Evolutionary conservation across 164 flowering plant species (phyloP).

Genomic region (Magnolia kwangsiensis): DNA sequence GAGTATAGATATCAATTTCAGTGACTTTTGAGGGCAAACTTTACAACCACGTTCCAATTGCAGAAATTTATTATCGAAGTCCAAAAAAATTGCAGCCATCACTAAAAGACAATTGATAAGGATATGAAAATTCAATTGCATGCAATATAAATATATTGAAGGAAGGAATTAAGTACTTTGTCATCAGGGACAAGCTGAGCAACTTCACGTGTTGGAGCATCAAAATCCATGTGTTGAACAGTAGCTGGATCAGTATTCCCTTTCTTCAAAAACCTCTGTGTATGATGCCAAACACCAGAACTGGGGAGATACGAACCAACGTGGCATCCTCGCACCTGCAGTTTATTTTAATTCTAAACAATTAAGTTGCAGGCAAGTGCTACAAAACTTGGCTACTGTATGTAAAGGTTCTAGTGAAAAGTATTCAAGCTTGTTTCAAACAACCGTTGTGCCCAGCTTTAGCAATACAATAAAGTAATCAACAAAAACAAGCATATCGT

Average conservation of each 20-base stretch:
- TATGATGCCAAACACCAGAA: constrained; percentile 92
- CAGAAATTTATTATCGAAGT: not conserved
- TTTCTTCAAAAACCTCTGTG: constrained; percentile 77
- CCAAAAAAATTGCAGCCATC: not conserved
- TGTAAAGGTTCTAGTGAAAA: not conserved
- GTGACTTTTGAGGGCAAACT: no score
- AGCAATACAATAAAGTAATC: not conserved
- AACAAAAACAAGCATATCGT: not conserved
- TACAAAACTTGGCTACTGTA: not conserved
- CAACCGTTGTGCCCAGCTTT: not conserved
- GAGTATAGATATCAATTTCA: not conserved
- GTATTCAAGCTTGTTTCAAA: not conserved
- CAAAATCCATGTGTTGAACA: constrained; percentile 92
- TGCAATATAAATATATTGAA: not conserved
- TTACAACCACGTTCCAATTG: not conserved
- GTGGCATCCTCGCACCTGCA: constrained; percentile 86
- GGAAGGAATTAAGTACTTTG: constrained; percentile 44
- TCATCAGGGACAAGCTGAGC: constrained; percentile 80
- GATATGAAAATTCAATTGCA: not conserved
- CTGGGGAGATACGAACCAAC: constrained; percentile 84
- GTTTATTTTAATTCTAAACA: constrained; percentile 1
- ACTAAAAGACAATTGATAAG: not conserved
- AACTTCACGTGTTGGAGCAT: constrained; percentile 96
- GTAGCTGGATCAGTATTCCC: constrained; percentile 43
- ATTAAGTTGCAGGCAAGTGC: not conserved